A percentile compares a stretch with the other conserved stretches of the same genome.
Evolutionary conservation across 225 moss, liverwort and hornwort species (phyloP).

Genomic region (Polytrichum commune): DNA sequence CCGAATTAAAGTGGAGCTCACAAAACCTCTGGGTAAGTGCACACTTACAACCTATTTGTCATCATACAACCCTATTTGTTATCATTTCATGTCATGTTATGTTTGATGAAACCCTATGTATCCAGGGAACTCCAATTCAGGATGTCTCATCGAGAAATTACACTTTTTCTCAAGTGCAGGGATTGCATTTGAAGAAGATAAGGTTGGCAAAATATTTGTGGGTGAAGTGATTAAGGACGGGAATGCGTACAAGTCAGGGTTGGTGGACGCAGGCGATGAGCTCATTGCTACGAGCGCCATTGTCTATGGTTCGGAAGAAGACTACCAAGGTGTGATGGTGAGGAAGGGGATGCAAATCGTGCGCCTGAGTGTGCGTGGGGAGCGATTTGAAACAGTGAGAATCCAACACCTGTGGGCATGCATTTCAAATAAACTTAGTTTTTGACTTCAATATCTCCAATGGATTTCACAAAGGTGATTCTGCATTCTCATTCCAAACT

Average conservation of each 20-base stretch:
- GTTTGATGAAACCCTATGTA: neutral
- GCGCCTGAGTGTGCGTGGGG: conserved; percentile 65
- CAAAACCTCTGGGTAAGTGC: conserved; percentile 57
- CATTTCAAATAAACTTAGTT: neutral
- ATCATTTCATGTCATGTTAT: neutral
- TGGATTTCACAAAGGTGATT: too few species aligned
- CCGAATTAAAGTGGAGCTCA: conserved; percentile 66
- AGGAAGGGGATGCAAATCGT: conserved; percentile 74
- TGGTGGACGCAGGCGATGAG: conserved; percentile 65
- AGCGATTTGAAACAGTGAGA: conserved; percentile 67
- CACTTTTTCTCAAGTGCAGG: conserved; percentile 23
- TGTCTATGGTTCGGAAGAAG: conserved; percentile 55
- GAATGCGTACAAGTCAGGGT: conserved; percentile 56
- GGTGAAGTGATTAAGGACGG: conserved; percentile 61
- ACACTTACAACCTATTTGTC: neutral
- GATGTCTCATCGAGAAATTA: neutral
- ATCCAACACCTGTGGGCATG: too few species aligned
- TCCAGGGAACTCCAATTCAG: too few species aligned
- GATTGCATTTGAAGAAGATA: conserved; percentile 66
- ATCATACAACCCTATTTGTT: neutral
- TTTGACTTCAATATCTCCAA: neutral
- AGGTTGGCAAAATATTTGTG: conserved; percentile 51
- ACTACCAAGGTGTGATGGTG: conserved; percentile 71
- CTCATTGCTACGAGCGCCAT: conserved; percentile 73
- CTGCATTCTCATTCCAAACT: too few species aligned